Evolutionary conservation across 805 yeast species (phyloP), one percentile per base, ranked within the genome.

Genomic region (Candida anglica): DNA sequence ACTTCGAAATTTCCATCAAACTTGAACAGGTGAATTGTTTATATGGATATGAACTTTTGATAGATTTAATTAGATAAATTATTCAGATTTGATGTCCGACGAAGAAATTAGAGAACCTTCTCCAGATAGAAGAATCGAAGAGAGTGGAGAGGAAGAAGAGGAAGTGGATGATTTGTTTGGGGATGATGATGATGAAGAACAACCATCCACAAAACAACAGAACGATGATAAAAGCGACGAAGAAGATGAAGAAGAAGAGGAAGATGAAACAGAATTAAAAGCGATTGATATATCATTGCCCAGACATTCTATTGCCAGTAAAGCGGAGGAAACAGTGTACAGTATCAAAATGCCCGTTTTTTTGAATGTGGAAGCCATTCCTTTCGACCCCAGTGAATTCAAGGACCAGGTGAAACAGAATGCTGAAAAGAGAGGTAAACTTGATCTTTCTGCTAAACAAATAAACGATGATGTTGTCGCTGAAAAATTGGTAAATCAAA

Each of bases 321-420:
- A 49, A 34, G 53, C 46, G 41, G 71, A 50, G 52, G 60, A 38
- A 26, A 66, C 50, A 44, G 70, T 46, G 52, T 68, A 53, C 60
- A 62, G 51, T 41, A 75, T 84, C 32, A 81, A 84, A 41, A 63
- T 89, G 40, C 98, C 98, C 2, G 80, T 86, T 15, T 91, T 86
- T 49, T 61, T 93, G 38, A 78, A 76, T 34, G 78, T 89, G 21
- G 94, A 88, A 40, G 84, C 96, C 2, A 75, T 77, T 41, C 95
- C 96, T 24, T 93, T 91, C 58, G 94, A 88, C 44, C 86, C 93
- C 5, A 56, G 53, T 16, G 59, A 77, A 67, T 82, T 82, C 52
- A 68, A 81, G 40, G 77, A 74, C 15, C 39, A 66, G 60, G 50
- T 64, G 52, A 46, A 65, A 53, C 51, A 52, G 43, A 74, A 60